A percentile compares a stretch with the other conserved stretches of the same genome.
Evolutionary conservation across 768 basidiomycete species (phyloP).

Genomic region (Arthromyces matolae): DNA sequence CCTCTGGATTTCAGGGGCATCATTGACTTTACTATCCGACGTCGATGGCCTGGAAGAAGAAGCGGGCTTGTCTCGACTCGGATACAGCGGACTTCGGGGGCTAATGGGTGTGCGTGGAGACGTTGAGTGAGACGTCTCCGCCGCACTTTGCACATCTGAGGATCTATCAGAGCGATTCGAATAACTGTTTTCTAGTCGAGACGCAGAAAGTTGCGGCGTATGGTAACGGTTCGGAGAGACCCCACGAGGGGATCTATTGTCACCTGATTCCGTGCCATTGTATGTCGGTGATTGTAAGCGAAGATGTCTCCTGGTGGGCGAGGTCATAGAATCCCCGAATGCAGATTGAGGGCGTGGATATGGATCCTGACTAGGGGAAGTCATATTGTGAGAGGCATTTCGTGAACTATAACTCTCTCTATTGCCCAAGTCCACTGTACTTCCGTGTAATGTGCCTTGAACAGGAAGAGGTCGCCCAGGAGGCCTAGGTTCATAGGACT

Average conservation of each 20-base stretch:
- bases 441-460: constrained; percentile 34
- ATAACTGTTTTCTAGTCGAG: constrained; percentile 27
- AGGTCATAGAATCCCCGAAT: constrained; percentile 42
- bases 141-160: constrained; percentile 33
- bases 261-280: constrained; percentile 31
- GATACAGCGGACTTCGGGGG: constrained; percentile 41
- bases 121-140: constrained; percentile 40
- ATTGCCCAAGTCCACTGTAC: constrained; percentile 29
- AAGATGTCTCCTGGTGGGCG: constrained; percentile 33
- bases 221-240: constrained; percentile 35
- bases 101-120: constrained; percentile 66
- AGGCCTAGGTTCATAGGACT: constrained; percentile 40
- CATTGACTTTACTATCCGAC: constrained; percentile 21
- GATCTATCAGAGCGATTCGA: constrained; percentile 33
- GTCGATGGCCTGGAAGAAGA: constrained; percentile 21
- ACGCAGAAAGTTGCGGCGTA: constrained; percentile 26
- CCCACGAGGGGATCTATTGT: constrained; percentile 38
- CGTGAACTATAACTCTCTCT: constrained; percentile 27
- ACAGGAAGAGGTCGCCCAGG: constrained; percentile 37
- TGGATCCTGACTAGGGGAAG: constrained; percentile 52
- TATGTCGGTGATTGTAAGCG: constrained; percentile 37
- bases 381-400: constrained; percentile 20
- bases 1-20: constrained; percentile 13
- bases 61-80: constrained; percentile 29
- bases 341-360: constrained; percentile 64